A percentile compares a stretch with the other conserved stretches of the same genome.
phyloP scores from a whole-genome alignment of 2,329 filamentous ascomycete genomes.

The Cercospora zeae-maydis region DNA sequence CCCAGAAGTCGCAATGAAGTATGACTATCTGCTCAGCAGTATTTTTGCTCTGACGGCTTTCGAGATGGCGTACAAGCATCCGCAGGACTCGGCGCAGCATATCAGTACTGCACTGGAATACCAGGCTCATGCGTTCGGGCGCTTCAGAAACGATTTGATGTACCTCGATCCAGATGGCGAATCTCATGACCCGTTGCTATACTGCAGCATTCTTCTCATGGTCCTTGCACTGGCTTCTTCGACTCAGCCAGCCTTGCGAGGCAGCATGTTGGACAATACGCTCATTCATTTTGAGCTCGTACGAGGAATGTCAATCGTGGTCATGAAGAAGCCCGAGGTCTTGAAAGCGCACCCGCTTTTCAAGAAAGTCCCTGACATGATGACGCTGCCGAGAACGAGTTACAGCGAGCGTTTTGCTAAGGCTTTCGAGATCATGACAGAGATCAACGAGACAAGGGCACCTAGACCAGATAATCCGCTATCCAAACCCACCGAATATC shows the following conservation, averaged over 20 bases:
- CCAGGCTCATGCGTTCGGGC: slow-evolving; percentile 14
- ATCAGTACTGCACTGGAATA: slow-evolving; percentile 17
- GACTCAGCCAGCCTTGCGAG: slow-evolving; percentile 11
- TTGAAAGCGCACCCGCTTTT: slow-evolving; percentile 6
- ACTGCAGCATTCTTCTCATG: slow-evolving; percentile 16
- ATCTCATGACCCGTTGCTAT: slow-evolving; percentile 17
- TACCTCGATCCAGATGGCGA: slow-evolving; percentile 5
- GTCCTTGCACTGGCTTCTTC: slow-evolving; percentile 18
- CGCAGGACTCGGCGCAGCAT: slow-evolving; percentile 9
- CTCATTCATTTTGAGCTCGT: slow-evolving; percentile 17
- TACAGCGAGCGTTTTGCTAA: background rate
- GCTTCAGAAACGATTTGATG: slow-evolving; percentile 11
- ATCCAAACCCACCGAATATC: background rate
- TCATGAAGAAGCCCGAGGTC: slow-evolving; percentile 15
- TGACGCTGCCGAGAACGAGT: slow-evolving; percentile 2
- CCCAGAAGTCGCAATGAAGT: slow-evolving; percentile 15
- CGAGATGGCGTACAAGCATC: slow-evolving; percentile 14
- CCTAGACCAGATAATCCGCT: background rate
- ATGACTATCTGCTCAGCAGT: slow-evolving; percentile 18
- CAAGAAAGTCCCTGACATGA: slow-evolving; percentile 12
- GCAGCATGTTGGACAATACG: slow-evolving; percentile 15
- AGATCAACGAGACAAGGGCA: slow-evolving; percentile 10
- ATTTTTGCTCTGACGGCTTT: slow-evolving; percentile 20
- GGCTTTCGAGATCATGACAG: background rate
- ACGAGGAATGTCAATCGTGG: slow-evolving; percentile 13